Evolutionary conservation across 169 alveolate genomes (phyloP).

Genomic region (Eimeria acervulina): DNA sequence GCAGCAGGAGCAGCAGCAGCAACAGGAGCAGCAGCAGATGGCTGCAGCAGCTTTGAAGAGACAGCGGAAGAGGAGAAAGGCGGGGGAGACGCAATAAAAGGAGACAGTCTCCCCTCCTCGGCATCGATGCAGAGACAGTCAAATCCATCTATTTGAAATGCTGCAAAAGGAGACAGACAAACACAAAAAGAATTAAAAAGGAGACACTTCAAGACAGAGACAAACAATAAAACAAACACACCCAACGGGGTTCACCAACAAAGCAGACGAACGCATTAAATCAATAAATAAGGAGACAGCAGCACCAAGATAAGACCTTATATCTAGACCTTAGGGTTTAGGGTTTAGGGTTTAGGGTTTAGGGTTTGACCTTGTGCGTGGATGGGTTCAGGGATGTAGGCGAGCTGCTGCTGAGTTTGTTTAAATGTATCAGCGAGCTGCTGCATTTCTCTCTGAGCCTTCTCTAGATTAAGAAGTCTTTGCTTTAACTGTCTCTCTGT

Average conservation of each 20-base stretch:
- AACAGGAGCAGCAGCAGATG: not conserved
- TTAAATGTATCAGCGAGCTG: not conserved
- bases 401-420: not conserved
- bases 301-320: too few species aligned
- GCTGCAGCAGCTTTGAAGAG: conserved; percentile 31
- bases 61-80: not conserved
- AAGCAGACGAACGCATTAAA: too few species aligned
- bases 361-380: not conserved
- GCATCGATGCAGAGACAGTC: not conserved
- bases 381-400: not conserved
- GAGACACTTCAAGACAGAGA: not conserved
- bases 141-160: not conserved
- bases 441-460: not conserved
- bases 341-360: too few species aligned
- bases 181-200: not conserved
- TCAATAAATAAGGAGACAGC: too few species aligned
- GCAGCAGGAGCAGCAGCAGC: conserved; percentile 7
- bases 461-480: not conserved
- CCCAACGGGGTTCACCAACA: too few species aligned
- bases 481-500: not conserved
- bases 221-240: not conserved
- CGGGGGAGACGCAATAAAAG: conserved; percentile 41
- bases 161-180: not conserved
- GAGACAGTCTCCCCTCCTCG: not conserved
- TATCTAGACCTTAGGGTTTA: too few species aligned